Conservation (phyloP, 176 grass and related monocot genomes). For the Avena eriantha region DNA sequence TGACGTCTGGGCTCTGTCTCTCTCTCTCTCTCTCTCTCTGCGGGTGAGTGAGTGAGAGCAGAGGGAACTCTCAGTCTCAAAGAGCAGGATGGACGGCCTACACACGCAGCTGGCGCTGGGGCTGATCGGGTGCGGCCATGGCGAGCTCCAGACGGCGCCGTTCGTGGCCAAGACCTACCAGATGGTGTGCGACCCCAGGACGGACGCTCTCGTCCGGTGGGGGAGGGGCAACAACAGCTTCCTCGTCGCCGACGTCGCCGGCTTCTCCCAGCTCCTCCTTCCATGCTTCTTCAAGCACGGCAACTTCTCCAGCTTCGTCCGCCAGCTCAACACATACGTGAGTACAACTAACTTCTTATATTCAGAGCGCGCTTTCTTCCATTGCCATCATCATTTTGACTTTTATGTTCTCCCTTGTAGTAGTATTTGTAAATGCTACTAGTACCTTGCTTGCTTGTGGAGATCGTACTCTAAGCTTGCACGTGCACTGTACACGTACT, state of each 20-base stretch:
- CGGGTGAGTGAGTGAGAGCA: not conserved
- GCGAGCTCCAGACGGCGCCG: slow-evolving; percentile 47
- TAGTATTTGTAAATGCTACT: no score
- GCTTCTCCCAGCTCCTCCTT: slow-evolving; percentile 72
- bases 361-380: not conserved
- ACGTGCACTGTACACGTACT: slow-evolving; percentile 23
- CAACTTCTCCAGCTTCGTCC: slow-evolving; percentile 97
- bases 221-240: slow-evolving; percentile 71
- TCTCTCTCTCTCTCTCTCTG: not conserved
- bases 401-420: no score
- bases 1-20: slow-evolving; percentile 27
- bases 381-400: not conserved
- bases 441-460: not conserved
- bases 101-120: slow-evolving; percentile 59
- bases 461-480: not conserved
- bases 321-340: slow-evolving; percentile 77
- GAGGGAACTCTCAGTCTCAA: not conserved
- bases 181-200: slow-evolving; percentile 75
- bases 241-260: slow-evolving; percentile 56
- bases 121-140: slow-evolving; percentile 40
- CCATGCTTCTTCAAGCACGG: slow-evolving; percentile 87
- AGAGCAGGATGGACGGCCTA: slow-evolving; percentile 44
- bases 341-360: not conserved
- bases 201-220: slow-evolving; percentile 64
- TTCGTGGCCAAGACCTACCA: slow-evolving; percentile 86